phyloP scores from a whole-genome alignment of 495 filamentous ascomycete species.

The Penicillium lagena region DNA sequence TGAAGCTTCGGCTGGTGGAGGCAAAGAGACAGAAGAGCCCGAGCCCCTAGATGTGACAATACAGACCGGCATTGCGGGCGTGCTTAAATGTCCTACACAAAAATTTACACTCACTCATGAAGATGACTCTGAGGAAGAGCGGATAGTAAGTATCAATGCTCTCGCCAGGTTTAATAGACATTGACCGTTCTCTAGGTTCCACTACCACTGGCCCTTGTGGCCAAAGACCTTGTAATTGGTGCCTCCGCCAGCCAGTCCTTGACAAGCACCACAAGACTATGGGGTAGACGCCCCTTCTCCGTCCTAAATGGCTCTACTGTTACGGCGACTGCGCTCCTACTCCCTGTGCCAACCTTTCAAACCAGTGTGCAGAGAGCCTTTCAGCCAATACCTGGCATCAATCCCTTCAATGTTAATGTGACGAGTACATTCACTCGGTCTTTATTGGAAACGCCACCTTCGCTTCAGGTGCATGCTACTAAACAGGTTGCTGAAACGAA shows the following conservation, averaged over 20 bases:
- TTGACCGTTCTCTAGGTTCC: conserved; percentile 18
- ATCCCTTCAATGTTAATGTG: conserved; percentile 26
- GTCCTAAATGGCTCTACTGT: conserved; percentile 24
- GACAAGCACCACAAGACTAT: conserved; percentile 20
- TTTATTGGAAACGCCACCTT: conserved; percentile 18
- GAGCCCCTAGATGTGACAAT: conserved; percentile 22
- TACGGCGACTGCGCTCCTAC: conserved; percentile 13
- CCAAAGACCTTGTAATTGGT: conserved; percentile 24
- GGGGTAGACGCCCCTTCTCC: conserved; percentile 21
- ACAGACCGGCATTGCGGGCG: conserved; percentile 24
- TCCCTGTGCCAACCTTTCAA: conserved; percentile 25
- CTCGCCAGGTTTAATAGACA: neutral
- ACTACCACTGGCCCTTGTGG: conserved; percentile 20
- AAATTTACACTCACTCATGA: conserved; percentile 12
- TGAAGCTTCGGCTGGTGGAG: conserved; percentile 6
- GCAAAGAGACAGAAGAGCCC: conserved; percentile 4
- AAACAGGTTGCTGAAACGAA: conserved; percentile 26
- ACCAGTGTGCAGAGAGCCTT: conserved; percentile 24
- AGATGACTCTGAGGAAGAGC: conserved; percentile 20
- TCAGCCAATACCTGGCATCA: conserved; percentile 23
- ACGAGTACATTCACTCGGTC: conserved; percentile 22
- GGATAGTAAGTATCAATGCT: conserved; percentile 9
- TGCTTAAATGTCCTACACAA: conserved; percentile 15
- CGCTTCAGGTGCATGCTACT: conserved; percentile 21
- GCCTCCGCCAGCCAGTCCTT: conserved; percentile 10